A percentile compares a stretch with the other conserved stretches of the same genome.
phyloP scores from a whole-genome alignment of 306 rosid genomes.

The Elaeagnus macrophylla region DNA sequence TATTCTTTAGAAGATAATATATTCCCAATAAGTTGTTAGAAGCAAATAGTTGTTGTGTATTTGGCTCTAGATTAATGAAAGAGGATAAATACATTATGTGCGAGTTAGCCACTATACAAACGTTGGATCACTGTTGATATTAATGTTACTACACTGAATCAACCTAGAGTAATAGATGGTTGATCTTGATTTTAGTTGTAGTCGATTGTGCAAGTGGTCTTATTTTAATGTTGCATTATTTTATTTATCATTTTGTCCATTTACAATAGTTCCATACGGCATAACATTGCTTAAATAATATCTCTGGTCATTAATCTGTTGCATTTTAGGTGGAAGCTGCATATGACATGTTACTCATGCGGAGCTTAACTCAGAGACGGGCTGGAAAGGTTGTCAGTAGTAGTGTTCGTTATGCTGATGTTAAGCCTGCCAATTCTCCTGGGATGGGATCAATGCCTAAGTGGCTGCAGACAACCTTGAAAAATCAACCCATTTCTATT shows the following conservation, averaged over 20 bases:
- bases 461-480: slow-evolving; percentile 62
- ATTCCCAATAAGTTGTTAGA: no score
- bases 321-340: slow-evolving; percentile 80
- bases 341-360: slow-evolving; percentile 94
- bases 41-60: no score
- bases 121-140: no score
- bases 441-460: slow-evolving; percentile 50
- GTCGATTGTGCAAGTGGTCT: no score
- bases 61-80: no score
- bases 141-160: no score
- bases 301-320: slow-evolving; percentile 10
- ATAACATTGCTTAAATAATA: background rate
- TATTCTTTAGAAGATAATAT: no score
- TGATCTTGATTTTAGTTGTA: no score
- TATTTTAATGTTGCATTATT: background rate
- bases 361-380: slow-evolving; percentile 82
- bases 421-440: slow-evolving; percentile 62
- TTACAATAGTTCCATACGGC: no score
- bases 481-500: slow-evolving; percentile 57
- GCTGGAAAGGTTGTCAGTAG: slow-evolving; percentile 79
- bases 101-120: no score
- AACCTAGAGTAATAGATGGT: no score
- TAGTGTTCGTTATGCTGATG: slow-evolving; percentile 82
- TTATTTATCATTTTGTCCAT: background rate
- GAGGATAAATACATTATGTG: no score